Evolutionary conservation across 2,329 filamentous ascomycete species (phyloP), one percentile per base, ranked within the genome.

Genomic region (Fusarium sp.): DNA sequence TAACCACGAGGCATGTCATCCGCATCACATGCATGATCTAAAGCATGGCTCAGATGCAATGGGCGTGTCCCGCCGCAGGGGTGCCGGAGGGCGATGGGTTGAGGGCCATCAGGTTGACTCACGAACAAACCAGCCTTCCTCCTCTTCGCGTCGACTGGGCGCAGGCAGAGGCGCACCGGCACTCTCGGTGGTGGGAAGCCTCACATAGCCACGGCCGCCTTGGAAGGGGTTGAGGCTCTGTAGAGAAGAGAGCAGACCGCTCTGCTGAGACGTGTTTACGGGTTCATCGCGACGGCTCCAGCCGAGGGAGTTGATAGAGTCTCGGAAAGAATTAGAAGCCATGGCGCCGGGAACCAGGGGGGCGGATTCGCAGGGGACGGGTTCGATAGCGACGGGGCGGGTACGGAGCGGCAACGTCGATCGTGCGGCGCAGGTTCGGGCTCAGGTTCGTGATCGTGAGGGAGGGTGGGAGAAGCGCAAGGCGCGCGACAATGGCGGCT

Each of bases 111-210:
- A 74, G 73, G 70, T 77, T 79, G 71, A 90, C 96, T 96, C 90
- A 99, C 96, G 87, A 79, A 93, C 92, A 90, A 98, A 95, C 91
- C 94, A 98, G 73, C 92, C 94, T 84, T 98, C 96, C 81, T 98
- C 96, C 83, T 98, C 96, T 81, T 98, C 95, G 77, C 95, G 91
- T 79, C 95, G 90, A 80, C 83, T 94, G 71, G 94, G 91, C 70
- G 95, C 95, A 61, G 96, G 96, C 58, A 98, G 85, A 74, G 95
- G 95, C 73, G 96, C 95, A 57, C 94, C 95, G 38, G 94, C 87
- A 75, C 89, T 88, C 81, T 98, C 95, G 76, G 92, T 92, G 60
- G 94, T 96, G 65, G 96, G 96, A 58, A 99, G 91, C 82, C 93
- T 92, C 75, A 98, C 92, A 89, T 98, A 97, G 82, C 95, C 95